These are phyloP conservation scores for Entomophthora muscae DNA, from an alignment of 371 early-diverging fungal species.

Conservation along the genomic window DNA sequence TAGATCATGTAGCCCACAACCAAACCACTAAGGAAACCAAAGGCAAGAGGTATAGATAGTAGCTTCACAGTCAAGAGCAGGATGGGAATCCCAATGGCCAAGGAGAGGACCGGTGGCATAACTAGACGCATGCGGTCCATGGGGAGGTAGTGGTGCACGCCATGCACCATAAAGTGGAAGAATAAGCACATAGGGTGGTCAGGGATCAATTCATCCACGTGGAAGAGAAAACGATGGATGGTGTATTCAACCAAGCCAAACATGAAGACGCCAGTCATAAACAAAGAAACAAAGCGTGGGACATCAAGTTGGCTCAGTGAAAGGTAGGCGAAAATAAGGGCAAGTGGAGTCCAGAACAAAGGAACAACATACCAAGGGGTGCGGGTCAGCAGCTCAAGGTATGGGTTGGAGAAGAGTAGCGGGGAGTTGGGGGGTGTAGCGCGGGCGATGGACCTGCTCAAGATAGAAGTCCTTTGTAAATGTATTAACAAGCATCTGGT, in stretches of 20 bases:
- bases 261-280: slow-evolving; percentile 43
- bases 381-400: slow-evolving; percentile 59
- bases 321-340: slow-evolving; percentile 10
- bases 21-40: slow-evolving; percentile 53
- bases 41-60: slow-evolving; percentile 26
- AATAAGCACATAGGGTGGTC: slow-evolving; percentile 55
- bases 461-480: slow-evolving; percentile 69
- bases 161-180: slow-evolving; percentile 78
- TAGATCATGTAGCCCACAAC: slow-evolving; percentile 72
- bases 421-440: slow-evolving; percentile 61
- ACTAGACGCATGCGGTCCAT: slow-evolving; percentile 91
- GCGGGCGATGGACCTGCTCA: slow-evolving; percentile 79
- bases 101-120: slow-evolving; percentile 83
- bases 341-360: slow-evolving; percentile 55
- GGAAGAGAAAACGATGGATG: slow-evolving; percentile 86
- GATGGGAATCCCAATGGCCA: slow-evolving; percentile 41
- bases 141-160: slow-evolving; percentile 89
- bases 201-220: slow-evolving; percentile 70
- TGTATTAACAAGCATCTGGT: slow-evolving; percentile 50
- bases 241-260: slow-evolving; percentile 75
- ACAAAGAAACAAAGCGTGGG: slow-evolving; percentile 11
- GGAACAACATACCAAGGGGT: slow-evolving; percentile 93
- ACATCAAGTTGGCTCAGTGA: background rate
- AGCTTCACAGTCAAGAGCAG: slow-evolving; percentile 27
- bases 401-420: slow-evolving; percentile 49